Base-by-base conservation (phyloP, 305 asterid species). In the Withania somnifera region DNA sequence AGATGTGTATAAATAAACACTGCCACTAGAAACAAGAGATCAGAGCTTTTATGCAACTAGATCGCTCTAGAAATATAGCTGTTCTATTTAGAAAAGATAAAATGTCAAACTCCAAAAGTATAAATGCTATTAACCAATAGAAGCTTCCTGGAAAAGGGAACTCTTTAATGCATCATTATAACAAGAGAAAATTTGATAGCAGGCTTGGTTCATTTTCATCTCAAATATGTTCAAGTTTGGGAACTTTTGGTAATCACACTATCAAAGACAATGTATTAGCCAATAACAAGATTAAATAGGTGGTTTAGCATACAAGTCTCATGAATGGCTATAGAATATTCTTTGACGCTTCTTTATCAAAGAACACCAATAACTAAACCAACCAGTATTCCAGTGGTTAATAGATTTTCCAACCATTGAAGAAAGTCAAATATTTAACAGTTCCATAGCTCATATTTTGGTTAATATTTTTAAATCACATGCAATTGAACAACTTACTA, bases 401-500 rank as follows among this genome's bases (percentile, higher is more conserved):
- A 69, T 69, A 7, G 38, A 69, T 7, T 45, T 22, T 24, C 53
- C 40, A 71, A 45, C 40, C 7, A 45, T 24, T 26, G 58, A 24
- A 14, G 40, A 73, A 24, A 19, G 11, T 47, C 79, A 73, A 24
- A 73, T 14, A 47, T 28, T 73, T 22, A 26, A 24, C 58, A 47
- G 38, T 71, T 14, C 13, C 53, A 22, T 69, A 69, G 38, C 22
- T 38, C 36, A 71, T 69, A 69, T 42, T 42, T 58, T 71, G 0
- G 28, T 42, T 15, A 22, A 45, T 45, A 7, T 45, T 24, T 40
- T 71, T 45, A 73, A 42, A 42, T 7, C 20, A 71, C 22, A 45
- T 63, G 34, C n/a, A 42, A 63, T n/a, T 3, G 24, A 24, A 80
- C 3, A 80, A 90, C 94, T 90, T 87, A 95, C 99, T 85, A 95